Base-by-base conservation (phyloP, 805 yeast species). In the Kregervanrija delftensis region DNA sequence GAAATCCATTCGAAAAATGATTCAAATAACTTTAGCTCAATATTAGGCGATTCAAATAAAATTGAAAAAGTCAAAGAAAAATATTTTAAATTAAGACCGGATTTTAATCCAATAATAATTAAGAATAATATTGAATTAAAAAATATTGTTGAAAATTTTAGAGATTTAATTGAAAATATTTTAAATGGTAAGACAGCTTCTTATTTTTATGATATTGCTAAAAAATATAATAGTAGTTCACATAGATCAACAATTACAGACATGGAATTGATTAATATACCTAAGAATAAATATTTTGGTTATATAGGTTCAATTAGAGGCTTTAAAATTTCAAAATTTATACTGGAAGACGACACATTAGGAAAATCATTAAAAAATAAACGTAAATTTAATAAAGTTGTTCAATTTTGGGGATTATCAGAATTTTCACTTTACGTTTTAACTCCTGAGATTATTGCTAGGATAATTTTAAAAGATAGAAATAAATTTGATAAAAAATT, bases 241-340 rank as follows among this genome's bases (percentile, higher is more conserved):
- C 50, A 56, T 2, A 64, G 71, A 30, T 63, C 70, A 4, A 60
- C 71, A 1, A 62, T 83, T 49, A 68, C 83, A 0, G 65, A 62
- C 28, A 57, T 61, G 17, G 83, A 77, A 43, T 64, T 77, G 22
- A 64, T 72, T 50, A 65, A 64, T 12, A 53, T 79, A 9, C 69
- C 75, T 14, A 71, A 79, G 61, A 50, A 60, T 12, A 54, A 59
- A 32, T 79, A 73, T 53, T 79, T 78, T 28, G 90, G 91, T 0
- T 83, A 71, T 54, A 72, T 73, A 49, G 91, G 90, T 0, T 58
- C 74, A 32, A 69, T 68, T 49, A 65, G 90, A 44, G 85, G 82
- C 49, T 63, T 71, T 44, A 57, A 66, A 12, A 68, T 83, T 1
- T 72, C 82, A 1, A 56, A 64, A 30, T 51, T 66, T 35, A 72